These are phyloP conservation scores for Penicillium sp. DNA, from an alignment of 2,329 filamentous ascomycete genomes.

Conservation along the genomic window DNA sequence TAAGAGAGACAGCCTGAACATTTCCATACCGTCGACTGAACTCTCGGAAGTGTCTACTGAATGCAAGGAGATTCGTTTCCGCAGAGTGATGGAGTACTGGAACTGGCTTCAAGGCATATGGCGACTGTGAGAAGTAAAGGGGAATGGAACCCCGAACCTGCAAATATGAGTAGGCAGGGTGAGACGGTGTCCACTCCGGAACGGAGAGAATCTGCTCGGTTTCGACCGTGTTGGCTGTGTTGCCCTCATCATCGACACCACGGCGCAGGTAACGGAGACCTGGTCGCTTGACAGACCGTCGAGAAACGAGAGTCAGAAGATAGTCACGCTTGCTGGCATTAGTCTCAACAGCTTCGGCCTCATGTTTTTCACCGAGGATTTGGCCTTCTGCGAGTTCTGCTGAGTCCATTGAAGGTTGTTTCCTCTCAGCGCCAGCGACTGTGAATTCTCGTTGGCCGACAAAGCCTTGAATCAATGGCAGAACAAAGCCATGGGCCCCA, in stretches of 20 bases:
- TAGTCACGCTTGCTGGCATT: conserved; percentile 50
- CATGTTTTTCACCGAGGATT: conserved; percentile 45
- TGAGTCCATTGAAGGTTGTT: conserved; percentile 7
- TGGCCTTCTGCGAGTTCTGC: conserved; percentile 27
- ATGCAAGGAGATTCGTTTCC: conserved; percentile 73
- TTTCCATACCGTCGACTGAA: conserved; percentile 69
- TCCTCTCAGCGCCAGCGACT: conserved; percentile 51
- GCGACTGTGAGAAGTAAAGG: conserved; percentile 90
- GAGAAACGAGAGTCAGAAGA: conserved; percentile 86
- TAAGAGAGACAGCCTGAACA: conserved; percentile 76
- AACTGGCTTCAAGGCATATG: conserved; percentile 86
- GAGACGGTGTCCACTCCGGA: conserved; percentile 59
- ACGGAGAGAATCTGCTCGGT: conserved; percentile 89
- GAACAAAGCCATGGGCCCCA: conserved; percentile 66
- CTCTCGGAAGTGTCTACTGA: conserved; percentile 73
- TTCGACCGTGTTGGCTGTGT: conserved; percentile 86
- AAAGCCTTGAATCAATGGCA: conserved; percentile 92
- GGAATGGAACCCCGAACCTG: conserved; percentile 91
- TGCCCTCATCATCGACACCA: conserved; percentile 85
- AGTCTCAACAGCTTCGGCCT: conserved; percentile 28
- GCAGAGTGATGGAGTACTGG: conserved; percentile 78
- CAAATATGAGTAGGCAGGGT: conserved; percentile 74
- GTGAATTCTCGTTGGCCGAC: conserved; percentile 81
- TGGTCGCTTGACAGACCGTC: conserved; percentile 79
- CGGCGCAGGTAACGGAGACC: conserved; percentile 86